Evolutionary conservation across 805 yeast species (phyloP).

Genomic region (Kregervanrija fluxuum): DNA sequence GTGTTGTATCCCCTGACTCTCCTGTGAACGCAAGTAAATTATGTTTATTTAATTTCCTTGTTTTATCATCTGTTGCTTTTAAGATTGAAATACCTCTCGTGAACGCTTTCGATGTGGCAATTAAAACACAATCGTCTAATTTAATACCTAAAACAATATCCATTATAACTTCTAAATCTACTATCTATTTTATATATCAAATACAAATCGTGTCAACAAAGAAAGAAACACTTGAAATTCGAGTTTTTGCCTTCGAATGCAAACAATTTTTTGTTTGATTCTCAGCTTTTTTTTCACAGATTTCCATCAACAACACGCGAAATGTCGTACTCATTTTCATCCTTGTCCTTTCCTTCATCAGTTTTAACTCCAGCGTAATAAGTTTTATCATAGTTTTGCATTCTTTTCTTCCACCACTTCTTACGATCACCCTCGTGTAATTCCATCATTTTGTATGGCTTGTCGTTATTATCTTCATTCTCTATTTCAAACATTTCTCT

Average conservation of each 20-base stretch:
- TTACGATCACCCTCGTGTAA: conserved; percentile 26
- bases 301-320: not conserved
- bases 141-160: conserved; percentile 86
- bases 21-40: conserved; percentile 86
- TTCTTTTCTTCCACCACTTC: conserved; percentile 43
- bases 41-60: conserved; percentile 65
- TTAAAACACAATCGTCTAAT: conserved; percentile 70
- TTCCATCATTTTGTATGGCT: conserved; percentile 25
- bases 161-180: conserved; percentile 37
- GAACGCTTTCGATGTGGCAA: conserved; percentile 93
- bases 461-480: no score
- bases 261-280: not conserved
- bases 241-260: no score
- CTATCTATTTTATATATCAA: no score
- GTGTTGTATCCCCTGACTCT: conserved; percentile 93
- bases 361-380: conserved; percentile 8
- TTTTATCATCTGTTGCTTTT: conserved; percentile 75
- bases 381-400: conserved; percentile 26
- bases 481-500: conserved; percentile 4
- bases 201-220: no score
- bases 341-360: not conserved
- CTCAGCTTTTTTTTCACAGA: not conserved
- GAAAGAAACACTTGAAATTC: no score
- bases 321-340: conserved; percentile 1
- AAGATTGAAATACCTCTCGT: conserved; percentile 84